Base-by-base conservation (phyloP, 768 basidiomycete genomes). In the Tulasnella sp. region DNA sequence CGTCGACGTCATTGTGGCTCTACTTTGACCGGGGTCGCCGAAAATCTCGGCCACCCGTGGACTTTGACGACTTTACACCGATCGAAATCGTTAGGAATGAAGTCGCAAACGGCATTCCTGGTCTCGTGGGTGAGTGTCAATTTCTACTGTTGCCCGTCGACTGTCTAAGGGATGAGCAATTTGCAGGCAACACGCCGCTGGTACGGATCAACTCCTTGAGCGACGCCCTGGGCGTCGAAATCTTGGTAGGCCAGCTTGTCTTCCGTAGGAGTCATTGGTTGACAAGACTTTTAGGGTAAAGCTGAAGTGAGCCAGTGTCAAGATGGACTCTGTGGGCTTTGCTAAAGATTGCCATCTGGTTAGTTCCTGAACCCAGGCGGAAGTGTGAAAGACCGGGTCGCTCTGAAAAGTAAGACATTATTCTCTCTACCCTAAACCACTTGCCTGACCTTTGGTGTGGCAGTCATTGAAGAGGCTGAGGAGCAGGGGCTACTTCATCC, bases 341-440 rank as follows among this genome's bases (percentile, higher is more conserved):
- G 68, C 34, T 8, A 14, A 9, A 19, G 48, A 42, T 7, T 58
- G 44, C 78, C 72, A 76, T 68, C 79, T 38, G 78, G 76, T 14
- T 82, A 99, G 95, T 99, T 92, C 84, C 84, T 99, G 80, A 99
- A 99, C 85, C 97, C 98, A 0, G 97, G 97, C 36, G 98, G 98
- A 56, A 98, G 97, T 77, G 94, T 98, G 74, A 99, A 99, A 85
- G 98, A 99, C 85, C 91, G 98, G 40, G 97, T 99, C n/a, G 97
- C 97, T 0, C 85, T 98, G 80, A 90, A 91, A 85, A 95, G 97
- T 98, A 83, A 80, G 90, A 36, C 4, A 16, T 7, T 18, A 0
- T 14, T 68, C 9, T 82, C 24, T 73, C 62, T 5, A 42, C 14
- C 12, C 18, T 39, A 4, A 8, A 19, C 2, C 0, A 44, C n/a